Evolutionary conservation across 2,329 filamentous ascomycete genomes (phyloP).

Genomic region (Nigrospora oryzae): DNA sequence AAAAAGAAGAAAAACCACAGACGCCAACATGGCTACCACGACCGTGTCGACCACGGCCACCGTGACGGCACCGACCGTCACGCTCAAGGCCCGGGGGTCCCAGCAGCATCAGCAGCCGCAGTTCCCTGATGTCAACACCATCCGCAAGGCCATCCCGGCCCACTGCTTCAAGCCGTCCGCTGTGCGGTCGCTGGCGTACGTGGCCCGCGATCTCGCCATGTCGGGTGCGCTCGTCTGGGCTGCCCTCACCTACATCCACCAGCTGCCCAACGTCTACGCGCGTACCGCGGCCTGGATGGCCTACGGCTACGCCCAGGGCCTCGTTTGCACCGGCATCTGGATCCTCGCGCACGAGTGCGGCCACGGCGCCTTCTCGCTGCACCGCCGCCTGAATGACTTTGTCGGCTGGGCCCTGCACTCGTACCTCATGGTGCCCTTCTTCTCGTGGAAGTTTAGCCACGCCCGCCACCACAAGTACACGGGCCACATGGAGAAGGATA

Average conservation of each 20-base stretch:
- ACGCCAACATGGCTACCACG: background rate
- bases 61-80: background rate
- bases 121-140: constrained; percentile 39
- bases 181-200: constrained; percentile 42
- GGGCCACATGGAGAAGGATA: constrained; percentile 60
- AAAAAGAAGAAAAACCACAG: background rate
- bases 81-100: background rate
- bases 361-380: constrained; percentile 57
- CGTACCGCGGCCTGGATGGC: constrained; percentile 42
- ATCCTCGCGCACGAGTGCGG: constrained; percentile 65
- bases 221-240: constrained; percentile 37
- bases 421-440: constrained; percentile 59
- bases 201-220: constrained; percentile 46
- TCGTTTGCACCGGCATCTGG: constrained; percentile 62
- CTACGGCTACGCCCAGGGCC: constrained; percentile 58
- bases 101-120: constrained; percentile 1
- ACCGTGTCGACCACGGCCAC: background rate
- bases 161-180: constrained; percentile 53
- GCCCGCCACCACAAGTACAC: constrained; percentile 61
- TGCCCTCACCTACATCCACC: constrained; percentile 45
- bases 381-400: constrained; percentile 47
- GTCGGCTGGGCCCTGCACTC: constrained; percentile 60
- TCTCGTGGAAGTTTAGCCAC: constrained; percentile 66
- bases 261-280: constrained; percentile 32
- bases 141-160: constrained; percentile 45